phyloP scores from a whole-genome alignment of 176 grass and related monocot genomes.

The Guadua angustifolia region DNA sequence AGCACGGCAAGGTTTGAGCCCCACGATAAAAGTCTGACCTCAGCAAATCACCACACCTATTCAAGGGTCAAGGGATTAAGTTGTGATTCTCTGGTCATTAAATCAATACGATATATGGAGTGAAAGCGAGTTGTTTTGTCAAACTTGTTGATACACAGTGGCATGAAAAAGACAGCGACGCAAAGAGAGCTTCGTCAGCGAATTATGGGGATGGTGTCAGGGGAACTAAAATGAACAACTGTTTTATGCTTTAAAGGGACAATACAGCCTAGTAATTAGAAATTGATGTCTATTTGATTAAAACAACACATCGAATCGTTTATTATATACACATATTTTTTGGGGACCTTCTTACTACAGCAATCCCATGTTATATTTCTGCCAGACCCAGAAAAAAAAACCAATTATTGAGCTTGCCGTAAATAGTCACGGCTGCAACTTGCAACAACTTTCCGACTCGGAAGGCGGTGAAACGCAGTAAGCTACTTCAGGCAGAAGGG shows the following conservation, averaged over 20 bases:
- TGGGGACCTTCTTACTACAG: no score
- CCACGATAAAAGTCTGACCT: background rate
- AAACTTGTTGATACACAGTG: background rate
- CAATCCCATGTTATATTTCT: background rate
- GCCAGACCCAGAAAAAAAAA: no score
- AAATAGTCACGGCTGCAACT: background rate
- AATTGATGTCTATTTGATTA: background rate
- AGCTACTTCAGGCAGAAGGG: background rate
- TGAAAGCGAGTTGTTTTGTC: background rate
- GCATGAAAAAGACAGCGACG: background rate
- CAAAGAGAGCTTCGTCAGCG: background rate
- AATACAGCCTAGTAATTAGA: background rate
- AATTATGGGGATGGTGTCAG: background rate
- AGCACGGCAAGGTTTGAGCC: background rate
- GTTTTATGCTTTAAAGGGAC: constrained; percentile 1
- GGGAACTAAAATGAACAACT: background rate
- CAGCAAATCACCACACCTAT: background rate
- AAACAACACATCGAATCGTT: background rate
- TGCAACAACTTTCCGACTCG: background rate
- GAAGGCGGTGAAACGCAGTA: background rate
- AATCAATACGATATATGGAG: background rate
- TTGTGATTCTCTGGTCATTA: background rate
- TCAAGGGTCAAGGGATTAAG: background rate
- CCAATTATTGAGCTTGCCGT: background rate
- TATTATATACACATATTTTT: background rate